A percentile compares a stretch with the other conserved stretches of the same genome.
These are phyloP conservation scores for Chlamydomonas sp. DNA, from an alignment of 139 green algal genomes.

Conservation along the genomic window DNA sequence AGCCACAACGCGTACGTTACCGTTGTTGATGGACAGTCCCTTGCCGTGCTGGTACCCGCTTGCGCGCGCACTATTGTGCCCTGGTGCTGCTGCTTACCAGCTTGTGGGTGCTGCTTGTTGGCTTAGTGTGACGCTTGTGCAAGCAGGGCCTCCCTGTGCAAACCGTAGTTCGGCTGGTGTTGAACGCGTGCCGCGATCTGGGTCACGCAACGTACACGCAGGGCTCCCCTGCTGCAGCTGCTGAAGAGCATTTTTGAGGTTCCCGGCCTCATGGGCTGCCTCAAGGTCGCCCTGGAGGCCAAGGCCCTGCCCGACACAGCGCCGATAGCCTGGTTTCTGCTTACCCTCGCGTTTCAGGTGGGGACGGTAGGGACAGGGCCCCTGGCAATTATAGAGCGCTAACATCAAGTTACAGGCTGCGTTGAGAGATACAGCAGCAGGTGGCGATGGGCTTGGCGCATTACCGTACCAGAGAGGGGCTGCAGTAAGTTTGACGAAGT, in stretches of 20 bases:
- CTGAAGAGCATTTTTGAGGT: slow-evolving; percentile 29
- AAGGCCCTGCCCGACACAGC: slow-evolving; percentile 2
- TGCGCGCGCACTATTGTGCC: too few species aligned
- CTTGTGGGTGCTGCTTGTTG: too few species aligned
- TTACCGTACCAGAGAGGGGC: too few species aligned
- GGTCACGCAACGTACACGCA: neutral
- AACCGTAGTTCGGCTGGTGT: too few species aligned
- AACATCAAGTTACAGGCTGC: neutral
- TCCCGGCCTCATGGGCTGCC: slow-evolving; percentile 20
- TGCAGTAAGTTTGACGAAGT: too few species aligned
- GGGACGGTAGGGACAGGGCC: neutral
- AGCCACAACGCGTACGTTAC: too few species aligned
- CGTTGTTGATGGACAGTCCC: too few species aligned
- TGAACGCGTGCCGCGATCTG: neutral
- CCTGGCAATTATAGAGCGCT: neutral
- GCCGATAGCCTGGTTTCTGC: slow-evolving; percentile 45
- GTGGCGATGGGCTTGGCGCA: too few species aligned
- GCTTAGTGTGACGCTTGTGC: too few species aligned
- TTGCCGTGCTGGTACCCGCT: too few species aligned
- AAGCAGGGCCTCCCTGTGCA: too few species aligned
- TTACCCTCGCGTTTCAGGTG: slow-evolving; percentile 27
- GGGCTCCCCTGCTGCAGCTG: slow-evolving; percentile 25
- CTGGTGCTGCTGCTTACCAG: too few species aligned
- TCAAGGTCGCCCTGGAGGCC: slow-evolving; percentile 6
- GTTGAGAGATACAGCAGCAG: neutral